A percentile compares a stretch with the other conserved stretches of the same genome.
phyloP scores from a whole-genome alignment of 140 eudicot genomes.

The Anethum foeniculum region DNA sequence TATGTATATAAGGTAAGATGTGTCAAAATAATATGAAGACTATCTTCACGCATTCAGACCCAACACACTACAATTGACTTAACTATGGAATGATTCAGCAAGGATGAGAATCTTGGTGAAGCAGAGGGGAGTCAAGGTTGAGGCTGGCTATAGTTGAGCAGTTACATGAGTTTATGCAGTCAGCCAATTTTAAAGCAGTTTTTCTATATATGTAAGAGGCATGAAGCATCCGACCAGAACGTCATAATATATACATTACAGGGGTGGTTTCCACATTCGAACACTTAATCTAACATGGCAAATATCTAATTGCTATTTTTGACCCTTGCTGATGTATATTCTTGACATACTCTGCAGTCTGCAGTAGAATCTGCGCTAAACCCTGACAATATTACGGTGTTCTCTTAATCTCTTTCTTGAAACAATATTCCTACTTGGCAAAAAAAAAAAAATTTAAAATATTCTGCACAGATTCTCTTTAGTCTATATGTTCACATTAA shows the following conservation, averaged over 20 bases:
- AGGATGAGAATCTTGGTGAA: constrained; percentile 46
- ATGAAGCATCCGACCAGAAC: not conserved
- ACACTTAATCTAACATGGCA: not conserved
- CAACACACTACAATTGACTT: too few relatives aligned
- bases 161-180: constrained; percentile 37
- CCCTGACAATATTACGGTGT: too few relatives aligned
- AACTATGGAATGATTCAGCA: constrained; percentile 26
- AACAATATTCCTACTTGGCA: not conserved
- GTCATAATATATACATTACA: not conserved
- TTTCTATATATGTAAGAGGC: not conserved
- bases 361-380: not conserved
- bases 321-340: not conserved
- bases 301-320: not conserved
- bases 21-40: too few relatives aligned
- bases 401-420: not conserved
- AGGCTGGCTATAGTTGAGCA: constrained; percentile 66
- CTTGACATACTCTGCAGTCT: not conserved
- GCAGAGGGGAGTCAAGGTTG: constrained; percentile 42
- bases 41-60: too few relatives aligned
- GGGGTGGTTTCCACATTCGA: not conserved
- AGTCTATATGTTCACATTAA: not conserved
- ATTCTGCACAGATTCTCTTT: not conserved
- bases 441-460: too few relatives aligned
- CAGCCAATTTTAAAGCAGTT: not conserved
- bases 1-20: too few relatives aligned